Evolutionary conservation across 768 basidiomycete species (phyloP).

Genomic region (Hydnomerulius pinastri): DNA sequence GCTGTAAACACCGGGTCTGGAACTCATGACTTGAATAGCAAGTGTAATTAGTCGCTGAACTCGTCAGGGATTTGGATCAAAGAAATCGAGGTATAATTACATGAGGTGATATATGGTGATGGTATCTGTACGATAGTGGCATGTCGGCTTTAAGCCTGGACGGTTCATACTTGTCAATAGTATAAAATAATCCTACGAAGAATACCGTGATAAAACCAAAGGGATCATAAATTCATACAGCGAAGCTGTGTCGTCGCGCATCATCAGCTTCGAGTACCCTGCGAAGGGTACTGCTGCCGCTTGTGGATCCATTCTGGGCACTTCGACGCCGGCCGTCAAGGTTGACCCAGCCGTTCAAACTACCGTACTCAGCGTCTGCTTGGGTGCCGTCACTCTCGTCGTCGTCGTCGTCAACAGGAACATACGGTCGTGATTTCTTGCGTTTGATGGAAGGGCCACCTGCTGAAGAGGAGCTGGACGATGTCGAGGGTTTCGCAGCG

Average conservation of each 20-base stretch:
- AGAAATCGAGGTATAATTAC: conserved; percentile 27
- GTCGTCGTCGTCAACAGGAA: conserved; percentile 49
- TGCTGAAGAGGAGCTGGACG: conserved; percentile 33
- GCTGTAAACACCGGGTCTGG: conserved; percentile 3
- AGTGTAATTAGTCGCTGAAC: conserved; percentile 15
- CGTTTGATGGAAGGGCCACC: conserved; percentile 38
- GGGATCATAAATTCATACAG: conserved; percentile 44
- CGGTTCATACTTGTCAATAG: conserved; percentile 31
- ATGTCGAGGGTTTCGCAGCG: conserved; percentile 39
- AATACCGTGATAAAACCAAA: conserved; percentile 22
- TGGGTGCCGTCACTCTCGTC: conserved; percentile 70
- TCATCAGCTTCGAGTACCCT: conserved; percentile 48
- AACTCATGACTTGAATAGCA: conserved; percentile 22
- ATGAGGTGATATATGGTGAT: conserved; percentile 15
- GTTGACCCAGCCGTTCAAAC: conserved; percentile 48
- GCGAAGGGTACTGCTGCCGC: conserved; percentile 29
- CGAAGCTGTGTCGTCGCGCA: conserved; percentile 66
- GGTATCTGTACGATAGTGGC: conserved; percentile 25
- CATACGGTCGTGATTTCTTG: conserved; percentile 55
- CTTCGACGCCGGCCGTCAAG: conserved; percentile 57
- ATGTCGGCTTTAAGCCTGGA: conserved; percentile 7
- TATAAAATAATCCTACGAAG: conserved; percentile 37
- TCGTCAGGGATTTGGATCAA: conserved; percentile 7
- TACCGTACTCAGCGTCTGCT: conserved; percentile 66
- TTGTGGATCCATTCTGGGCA: conserved; percentile 17